Conservation (phyloP, 1,284 basidiomycete genomes). For the Tylopilus sp. region DNA sequence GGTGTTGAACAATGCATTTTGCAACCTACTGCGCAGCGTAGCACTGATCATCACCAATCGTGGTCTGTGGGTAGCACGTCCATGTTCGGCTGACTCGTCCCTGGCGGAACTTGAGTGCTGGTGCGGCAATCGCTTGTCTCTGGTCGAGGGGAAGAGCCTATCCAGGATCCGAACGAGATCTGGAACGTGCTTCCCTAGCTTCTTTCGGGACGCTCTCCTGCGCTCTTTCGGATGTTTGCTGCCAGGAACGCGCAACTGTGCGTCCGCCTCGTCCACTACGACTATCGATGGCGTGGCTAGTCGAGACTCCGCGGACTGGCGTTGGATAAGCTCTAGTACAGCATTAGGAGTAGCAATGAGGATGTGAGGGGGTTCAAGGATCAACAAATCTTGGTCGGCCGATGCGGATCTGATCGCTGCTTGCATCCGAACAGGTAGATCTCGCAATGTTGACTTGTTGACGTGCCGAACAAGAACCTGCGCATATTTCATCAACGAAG, state of each 20-base stretch:
- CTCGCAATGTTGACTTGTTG: conserved; percentile 31
- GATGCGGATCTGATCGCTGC: conserved; percentile 35
- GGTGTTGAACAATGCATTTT: conserved; percentile 45
- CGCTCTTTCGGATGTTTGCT: conserved; percentile 34
- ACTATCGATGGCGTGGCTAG: conserved; percentile 50
- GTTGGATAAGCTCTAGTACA: conserved; percentile 50
- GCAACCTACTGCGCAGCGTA: conserved; percentile 57
- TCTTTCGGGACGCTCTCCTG: conserved; percentile 33
- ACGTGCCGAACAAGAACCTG: conserved; percentile 56
- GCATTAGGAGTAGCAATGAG: conserved; percentile 71
- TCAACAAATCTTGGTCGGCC: conserved; percentile 39
- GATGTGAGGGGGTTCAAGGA: conserved; percentile 53
- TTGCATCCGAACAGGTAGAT: conserved; percentile 28
- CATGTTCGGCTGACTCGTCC: conserved; percentile 6
- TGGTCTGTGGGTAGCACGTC: conserved; percentile 34
- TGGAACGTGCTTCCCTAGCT: conserved; percentile 50
- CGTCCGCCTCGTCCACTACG: conserved; percentile 73
- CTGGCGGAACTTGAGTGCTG: background rate
- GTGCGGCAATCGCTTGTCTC: conserved; percentile 1
- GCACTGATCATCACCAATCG: conserved; percentile 69
- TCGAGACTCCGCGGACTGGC: conserved; percentile 42
- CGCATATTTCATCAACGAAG: conserved; percentile 41
- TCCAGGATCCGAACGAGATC: conserved; percentile 58
- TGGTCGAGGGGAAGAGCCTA: conserved; percentile 40
- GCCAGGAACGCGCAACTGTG: conserved; percentile 51